Base-by-base conservation (phyloP, 2,329 filamentous ascomycete species). In the Amesomyces nigricolor region DNA sequence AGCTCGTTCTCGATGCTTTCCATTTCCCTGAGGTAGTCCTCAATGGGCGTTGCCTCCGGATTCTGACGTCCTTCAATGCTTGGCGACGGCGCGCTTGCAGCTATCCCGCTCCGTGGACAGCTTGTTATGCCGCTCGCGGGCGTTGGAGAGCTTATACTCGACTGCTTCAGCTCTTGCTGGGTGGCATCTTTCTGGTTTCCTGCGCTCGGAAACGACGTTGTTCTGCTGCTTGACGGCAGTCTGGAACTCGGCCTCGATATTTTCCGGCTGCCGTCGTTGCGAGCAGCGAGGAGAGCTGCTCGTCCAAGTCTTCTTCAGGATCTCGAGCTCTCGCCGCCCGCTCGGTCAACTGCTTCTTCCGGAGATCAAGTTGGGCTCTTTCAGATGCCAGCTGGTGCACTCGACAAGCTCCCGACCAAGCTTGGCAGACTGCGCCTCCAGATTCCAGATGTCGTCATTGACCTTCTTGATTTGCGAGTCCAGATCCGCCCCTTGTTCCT, bases 401-500 rank as follows among this genome's bases (percentile, higher is more conserved):
- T 95, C 87, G 8, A 91, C 80, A 37, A 96, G 80, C 67, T 97
- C 92, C n/a, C 79, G 75, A 44, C 87, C 86, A 29, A 97, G 77
- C 62, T 78, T 83, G 37, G 88, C 83, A 57, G 81, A 86, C 64
- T 87, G 83, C 17, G 80, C 82, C 64, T 96, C 90, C 1, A 95
- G 72, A 43, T 80, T 76, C 58, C 82, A 81, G 10, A 95, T 75
- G 59, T 83, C 79, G 13, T 76, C 71, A 49, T 89, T 86, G 51
- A 85, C 81, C 32, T 82, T 75, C 45, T 84, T 78, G 17, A 96
- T 78, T 60, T 87, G 83, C 29, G 75, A 74, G 59, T 96, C 91
- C 75, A 86, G 89, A 11, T 83, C 79, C 10, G 83, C 79, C 16
- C 72, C 73, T 37, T 83, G 79, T 47, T 86, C 79, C 1, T 85